Evolutionary conservation across 352 stramenopile genomes (phyloP).

Genomic region (Peronospora destructor): DNA sequence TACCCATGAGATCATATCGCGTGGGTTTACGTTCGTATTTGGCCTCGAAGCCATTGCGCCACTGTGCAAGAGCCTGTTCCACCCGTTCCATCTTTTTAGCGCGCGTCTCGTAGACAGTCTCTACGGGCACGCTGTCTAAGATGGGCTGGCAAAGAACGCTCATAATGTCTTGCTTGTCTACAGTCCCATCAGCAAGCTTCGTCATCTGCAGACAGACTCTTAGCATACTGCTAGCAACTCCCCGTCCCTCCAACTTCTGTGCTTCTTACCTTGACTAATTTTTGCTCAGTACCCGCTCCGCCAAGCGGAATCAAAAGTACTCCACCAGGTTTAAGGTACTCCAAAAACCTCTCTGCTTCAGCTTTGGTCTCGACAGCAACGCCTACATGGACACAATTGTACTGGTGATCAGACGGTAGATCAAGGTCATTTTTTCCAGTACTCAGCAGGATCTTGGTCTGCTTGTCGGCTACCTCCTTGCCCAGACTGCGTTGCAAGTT

Average conservation of each 20-base stretch:
- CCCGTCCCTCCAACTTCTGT: no score
- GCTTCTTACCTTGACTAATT: conserved; percentile 63
- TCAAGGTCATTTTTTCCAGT: conserved; percentile 36
- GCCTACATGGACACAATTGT: conserved; percentile 77
- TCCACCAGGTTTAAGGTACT: conserved; percentile 62
- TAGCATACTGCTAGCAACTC: conserved; percentile 5
- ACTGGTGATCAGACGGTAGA: conserved; percentile 27
- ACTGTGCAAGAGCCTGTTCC: conserved; percentile 50
- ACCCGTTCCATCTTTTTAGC: conserved; percentile 51
- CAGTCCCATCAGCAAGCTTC: conserved; percentile 45
- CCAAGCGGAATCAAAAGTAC: conserved; percentile 66
- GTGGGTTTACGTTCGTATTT: conserved; percentile 46
- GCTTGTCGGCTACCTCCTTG: conserved; percentile 25
- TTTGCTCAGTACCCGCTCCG: conserved; percentile 51
- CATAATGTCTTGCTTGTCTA: conserved; percentile 72
- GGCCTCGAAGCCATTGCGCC: conserved; percentile 59
- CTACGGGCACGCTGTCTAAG: conserved; percentile 45
- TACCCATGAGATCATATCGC: conserved; percentile 56
- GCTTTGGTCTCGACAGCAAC: conserved; percentile 73
- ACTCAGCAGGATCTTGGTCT: conserved; percentile 44
- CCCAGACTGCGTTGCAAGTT: conserved; percentile 54
- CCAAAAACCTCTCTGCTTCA: conserved; percentile 59
- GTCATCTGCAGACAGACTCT: conserved; percentile 41
- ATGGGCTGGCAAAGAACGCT: conserved; percentile 82
- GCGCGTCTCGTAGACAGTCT: conserved; percentile 46